These are phyloP conservation scores for Clonostachys solani DNA, from an alignment of 2,329 filamentous ascomycete genomes.

Conservation along the genomic window DNA sequence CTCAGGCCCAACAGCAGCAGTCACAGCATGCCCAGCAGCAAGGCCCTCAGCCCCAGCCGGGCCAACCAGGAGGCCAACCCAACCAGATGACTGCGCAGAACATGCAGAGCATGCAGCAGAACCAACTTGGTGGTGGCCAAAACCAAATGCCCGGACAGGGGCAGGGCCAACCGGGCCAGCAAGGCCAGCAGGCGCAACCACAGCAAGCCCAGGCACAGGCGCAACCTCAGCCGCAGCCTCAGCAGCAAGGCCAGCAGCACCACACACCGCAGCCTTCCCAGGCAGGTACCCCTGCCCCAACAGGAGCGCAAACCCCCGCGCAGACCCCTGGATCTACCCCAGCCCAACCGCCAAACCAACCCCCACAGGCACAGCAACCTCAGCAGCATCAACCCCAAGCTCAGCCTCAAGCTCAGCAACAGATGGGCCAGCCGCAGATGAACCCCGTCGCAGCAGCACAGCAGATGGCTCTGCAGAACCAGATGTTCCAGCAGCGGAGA, in stretches of 20 bases:
- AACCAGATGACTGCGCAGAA: constrained; percentile 46
- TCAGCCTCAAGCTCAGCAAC: constrained; percentile 21
- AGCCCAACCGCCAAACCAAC: constrained; percentile 27
- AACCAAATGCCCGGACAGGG: constrained; percentile 19
- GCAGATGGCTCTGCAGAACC: constrained; percentile 25
- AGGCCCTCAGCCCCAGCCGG: constrained; percentile 9
- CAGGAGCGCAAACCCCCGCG: constrained; percentile 41
- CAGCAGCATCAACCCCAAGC: constrained; percentile 20
- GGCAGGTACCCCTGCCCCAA: constrained; percentile 32
- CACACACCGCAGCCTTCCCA: constrained; percentile 38
- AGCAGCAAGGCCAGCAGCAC: constrained; percentile 36
- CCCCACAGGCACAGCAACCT: constrained; percentile 22
- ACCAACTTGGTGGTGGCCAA: constrained; percentile 26
- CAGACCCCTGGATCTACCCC: constrained; percentile 38
- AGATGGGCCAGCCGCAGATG: constrained; percentile 19
- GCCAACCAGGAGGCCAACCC: constrained; percentile 26
- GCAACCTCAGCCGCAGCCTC: constrained; percentile 23
- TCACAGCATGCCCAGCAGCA: constrained; percentile 26
- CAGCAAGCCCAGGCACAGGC: constrained; percentile 26
- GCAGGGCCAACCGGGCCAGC: constrained; percentile 19
- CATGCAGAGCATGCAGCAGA: constrained; percentile 37
- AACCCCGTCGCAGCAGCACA: constrained; percentile 20
- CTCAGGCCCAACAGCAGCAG: constrained; percentile 16
- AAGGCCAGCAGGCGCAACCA: constrained; percentile 20
- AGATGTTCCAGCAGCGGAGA: constrained; percentile 38